Evolutionary conservation across 2,329 filamentous ascomycete genomes (phyloP).

Genomic region (Penicillium sp.): DNA sequence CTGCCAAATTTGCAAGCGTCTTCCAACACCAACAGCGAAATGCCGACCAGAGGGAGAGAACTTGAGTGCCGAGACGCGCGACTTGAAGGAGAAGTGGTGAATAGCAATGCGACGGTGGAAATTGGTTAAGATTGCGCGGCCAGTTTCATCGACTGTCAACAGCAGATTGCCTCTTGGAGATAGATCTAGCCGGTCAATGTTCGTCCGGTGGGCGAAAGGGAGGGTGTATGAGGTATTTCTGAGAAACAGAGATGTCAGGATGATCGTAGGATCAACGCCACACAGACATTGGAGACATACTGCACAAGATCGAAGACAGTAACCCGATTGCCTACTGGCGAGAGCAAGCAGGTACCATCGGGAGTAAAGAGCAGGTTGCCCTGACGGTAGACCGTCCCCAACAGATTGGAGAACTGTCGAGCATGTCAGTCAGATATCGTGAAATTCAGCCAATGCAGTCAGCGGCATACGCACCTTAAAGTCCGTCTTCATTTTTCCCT

Average conservation of each 20-base stretch:
- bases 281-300: conserved; percentile 53
- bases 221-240: conserved; percentile 59
- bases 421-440: conserved; percentile 2
- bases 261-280: neutral
- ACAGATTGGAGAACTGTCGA: conserved; percentile 88
- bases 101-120: conserved; percentile 82
- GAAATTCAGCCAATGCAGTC: too few species aligned
- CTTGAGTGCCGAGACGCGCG: conserved; percentile 77
- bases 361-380: conserved; percentile 96
- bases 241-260: conserved; percentile 6
- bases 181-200: conserved; percentile 85
- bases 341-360: conserved; percentile 93
- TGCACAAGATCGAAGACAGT: conserved; percentile 96
- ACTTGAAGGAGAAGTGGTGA: conserved; percentile 94
- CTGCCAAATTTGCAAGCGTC: conserved; percentile 93
- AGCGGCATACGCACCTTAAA: conserved; percentile 73
- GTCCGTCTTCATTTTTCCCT: conserved; percentile 85
- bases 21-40: conserved; percentile 86
- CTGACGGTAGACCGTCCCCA: conserved; percentile 97
- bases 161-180: conserved; percentile 90
- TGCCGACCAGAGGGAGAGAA: conserved; percentile 91
- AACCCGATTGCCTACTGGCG: conserved; percentile 93
- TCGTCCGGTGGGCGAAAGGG: conserved; percentile 82
- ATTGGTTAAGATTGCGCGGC: conserved; percentile 90
- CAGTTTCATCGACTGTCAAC: conserved; percentile 91